phyloP scores from a whole-genome alignment of 1,139 yeast genomes.

The Eremothecium sinecaudum region DNA sequence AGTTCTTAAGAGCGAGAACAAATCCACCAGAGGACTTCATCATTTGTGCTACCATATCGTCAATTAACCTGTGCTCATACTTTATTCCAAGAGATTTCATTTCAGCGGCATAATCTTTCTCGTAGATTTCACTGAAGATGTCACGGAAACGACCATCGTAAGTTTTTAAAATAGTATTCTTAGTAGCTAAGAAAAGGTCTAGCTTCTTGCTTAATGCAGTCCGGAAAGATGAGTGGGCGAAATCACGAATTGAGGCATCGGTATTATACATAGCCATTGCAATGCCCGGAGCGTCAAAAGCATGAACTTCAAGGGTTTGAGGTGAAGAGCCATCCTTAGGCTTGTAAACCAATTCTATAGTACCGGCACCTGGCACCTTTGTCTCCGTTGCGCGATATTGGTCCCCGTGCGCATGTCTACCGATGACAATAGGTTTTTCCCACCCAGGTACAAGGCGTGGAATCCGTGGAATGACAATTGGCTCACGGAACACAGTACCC shows the following conservation, averaged over 20 bases:
- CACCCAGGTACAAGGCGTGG: constrained; percentile 88
- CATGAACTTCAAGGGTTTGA: constrained; percentile 53
- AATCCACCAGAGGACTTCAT: constrained; percentile 90
- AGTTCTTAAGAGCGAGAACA: constrained; percentile 90
- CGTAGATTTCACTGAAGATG: constrained; percentile 77
- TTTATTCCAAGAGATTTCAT: constrained; percentile 76
- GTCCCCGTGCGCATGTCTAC: constrained; percentile 96
- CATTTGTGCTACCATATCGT: constrained; percentile 99
- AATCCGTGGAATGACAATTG: constrained; percentile 80
- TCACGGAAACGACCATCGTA: constrained; percentile 95
- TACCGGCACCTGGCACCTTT: constrained; percentile 71
- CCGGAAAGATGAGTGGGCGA: constrained; percentile 87
- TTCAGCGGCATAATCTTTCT: constrained; percentile 51
- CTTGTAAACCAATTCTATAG: constrained; percentile 65
- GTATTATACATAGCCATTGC: constrained; percentile 94
- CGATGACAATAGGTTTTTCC: constrained; percentile 92
- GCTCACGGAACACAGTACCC: constrained; percentile 95
- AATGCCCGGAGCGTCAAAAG: constrained; percentile 72
- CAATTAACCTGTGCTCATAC: constrained; percentile 94
- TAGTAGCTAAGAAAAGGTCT: constrained; percentile 80
- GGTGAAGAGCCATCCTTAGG: constrained; percentile 60
- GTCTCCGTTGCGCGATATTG: constrained; percentile 90
- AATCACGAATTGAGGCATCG: constrained; percentile 78
- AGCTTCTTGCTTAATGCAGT: constrained; percentile 69
- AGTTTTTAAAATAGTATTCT: constrained; percentile 85